Conservation (phyloP, 139 green algal genomes). For the Volvox africanus region DNA sequence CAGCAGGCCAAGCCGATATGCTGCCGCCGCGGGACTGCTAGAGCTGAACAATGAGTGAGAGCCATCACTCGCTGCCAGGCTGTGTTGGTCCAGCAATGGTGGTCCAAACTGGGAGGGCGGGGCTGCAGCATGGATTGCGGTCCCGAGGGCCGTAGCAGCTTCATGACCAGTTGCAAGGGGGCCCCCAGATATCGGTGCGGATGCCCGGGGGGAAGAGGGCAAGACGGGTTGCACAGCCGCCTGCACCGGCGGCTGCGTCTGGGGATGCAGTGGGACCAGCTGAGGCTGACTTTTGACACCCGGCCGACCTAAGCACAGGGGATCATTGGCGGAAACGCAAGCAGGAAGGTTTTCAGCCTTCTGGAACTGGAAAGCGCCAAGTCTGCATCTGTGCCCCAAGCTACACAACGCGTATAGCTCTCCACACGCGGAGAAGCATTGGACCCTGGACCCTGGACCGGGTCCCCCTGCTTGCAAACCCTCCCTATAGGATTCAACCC, state of each 20-base stretch:
- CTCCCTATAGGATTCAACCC: no score
- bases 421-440: no score
- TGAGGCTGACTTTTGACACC: neutral
- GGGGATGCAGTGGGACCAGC: neutral
- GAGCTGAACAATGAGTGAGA: conserved; percentile 28
- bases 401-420: no score
- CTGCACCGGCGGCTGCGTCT: neutral
- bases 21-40: neutral
- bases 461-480: no score
- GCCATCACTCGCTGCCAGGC: neutral
- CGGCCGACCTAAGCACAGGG: neutral
- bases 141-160: neutral
- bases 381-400: no score
- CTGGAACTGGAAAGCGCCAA: no score
- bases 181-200: neutral
- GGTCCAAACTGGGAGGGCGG: neutral
- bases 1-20: neutral
- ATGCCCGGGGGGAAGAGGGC: neutral
- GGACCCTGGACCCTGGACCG: no score
- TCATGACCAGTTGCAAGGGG: neutral
- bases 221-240: neutral
- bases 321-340: neutral
- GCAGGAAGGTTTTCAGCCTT: no score
- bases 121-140: neutral
- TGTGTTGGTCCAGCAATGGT: neutral